A percentile compares a stretch with the other conserved stretches of the same genome.
Evolutionary conservation across 139 green algal species (phyloP).

Genomic region (Coccomyxa sp.): DNA sequence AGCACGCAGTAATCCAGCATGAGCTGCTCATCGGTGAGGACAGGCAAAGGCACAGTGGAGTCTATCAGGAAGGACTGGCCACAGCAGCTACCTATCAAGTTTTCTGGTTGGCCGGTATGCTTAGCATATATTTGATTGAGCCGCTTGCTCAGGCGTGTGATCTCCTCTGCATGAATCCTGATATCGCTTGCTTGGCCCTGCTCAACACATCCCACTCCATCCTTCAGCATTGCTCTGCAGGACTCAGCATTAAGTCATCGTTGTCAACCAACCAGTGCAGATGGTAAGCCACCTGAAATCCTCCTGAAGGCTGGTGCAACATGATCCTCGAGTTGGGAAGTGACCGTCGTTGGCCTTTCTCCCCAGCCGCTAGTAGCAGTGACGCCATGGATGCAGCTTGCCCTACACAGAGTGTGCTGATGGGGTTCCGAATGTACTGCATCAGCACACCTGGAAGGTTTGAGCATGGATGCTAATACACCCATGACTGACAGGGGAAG

Average conservation of each 20-base stretch:
- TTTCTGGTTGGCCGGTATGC: slow-evolving; percentile 67
- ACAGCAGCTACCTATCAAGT: slow-evolving; percentile 39
- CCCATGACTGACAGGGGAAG: no score
- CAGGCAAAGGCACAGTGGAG: not conserved
- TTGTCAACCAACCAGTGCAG: not conserved
- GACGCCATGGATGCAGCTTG: slow-evolving; percentile 93
- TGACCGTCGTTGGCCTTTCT: slow-evolving; percentile 61
- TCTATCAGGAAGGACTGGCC: not conserved
- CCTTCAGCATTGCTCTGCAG: no score
- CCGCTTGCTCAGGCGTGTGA: slow-evolving; percentile 68
- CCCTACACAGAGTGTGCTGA: slow-evolving; percentile 89
- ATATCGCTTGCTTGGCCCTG: slow-evolving; percentile 93
- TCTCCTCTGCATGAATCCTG: slow-evolving; percentile 88
- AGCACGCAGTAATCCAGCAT: not conserved
- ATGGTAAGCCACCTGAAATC: slow-evolving; percentile 42
- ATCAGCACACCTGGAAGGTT: not conserved
- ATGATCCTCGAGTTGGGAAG: slow-evolving; percentile 94
- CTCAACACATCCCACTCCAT: not conserved
- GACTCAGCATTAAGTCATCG: no score
- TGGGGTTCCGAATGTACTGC: slow-evolving; percentile 87
- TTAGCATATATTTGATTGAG: slow-evolving; percentile 79
- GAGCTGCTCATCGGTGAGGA: not conserved
- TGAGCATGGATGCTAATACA: no score
- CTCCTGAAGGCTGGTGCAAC: slow-evolving; percentile 91
- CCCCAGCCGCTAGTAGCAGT: slow-evolving; percentile 80